These are phyloP conservation scores for Pseudogymnoascus sp. DNA, from an alignment of 2,329 filamentous ascomycete species.

Conservation along the genomic window DNA sequence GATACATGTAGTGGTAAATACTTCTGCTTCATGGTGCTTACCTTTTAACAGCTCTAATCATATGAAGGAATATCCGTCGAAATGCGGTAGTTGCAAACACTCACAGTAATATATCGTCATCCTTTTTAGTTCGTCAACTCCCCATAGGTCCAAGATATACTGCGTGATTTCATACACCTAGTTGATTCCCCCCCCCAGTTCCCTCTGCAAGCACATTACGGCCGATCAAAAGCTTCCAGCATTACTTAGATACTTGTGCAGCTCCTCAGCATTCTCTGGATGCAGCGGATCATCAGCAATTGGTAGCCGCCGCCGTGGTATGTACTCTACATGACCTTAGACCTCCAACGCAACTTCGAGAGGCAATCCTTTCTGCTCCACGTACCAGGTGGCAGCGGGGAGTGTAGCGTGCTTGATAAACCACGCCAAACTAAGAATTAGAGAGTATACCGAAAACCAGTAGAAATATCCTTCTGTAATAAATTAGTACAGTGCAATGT, in stretches of 20 bases:
- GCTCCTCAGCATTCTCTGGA: neutral
- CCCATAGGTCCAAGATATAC: neutral
- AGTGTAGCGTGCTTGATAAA: no score
- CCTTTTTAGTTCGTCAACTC: neutral
- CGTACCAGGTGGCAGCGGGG: neutral
- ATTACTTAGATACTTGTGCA: neutral
- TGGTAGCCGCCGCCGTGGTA: neutral
- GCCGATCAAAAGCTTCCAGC: neutral
- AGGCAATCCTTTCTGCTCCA: neutral
- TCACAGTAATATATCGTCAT: neutral
- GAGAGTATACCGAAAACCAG: no score
- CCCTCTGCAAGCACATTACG: neutral
- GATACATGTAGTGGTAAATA: neutral
- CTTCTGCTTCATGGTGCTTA: neutral
- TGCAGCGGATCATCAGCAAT: neutral
- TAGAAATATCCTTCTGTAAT: no score
- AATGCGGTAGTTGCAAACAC: neutral
- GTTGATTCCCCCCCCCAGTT: neutral
- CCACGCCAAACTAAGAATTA: no score
- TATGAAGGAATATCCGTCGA: neutral
- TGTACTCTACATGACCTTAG: neutral
- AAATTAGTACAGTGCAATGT: no score
- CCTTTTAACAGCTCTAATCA: neutral
- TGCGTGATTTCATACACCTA: neutral
- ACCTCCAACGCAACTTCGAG: neutral